Evolutionary conservation across 164 flowering plant genomes (phyloP).

Genomic region (Saururus chinensis): DNA sequence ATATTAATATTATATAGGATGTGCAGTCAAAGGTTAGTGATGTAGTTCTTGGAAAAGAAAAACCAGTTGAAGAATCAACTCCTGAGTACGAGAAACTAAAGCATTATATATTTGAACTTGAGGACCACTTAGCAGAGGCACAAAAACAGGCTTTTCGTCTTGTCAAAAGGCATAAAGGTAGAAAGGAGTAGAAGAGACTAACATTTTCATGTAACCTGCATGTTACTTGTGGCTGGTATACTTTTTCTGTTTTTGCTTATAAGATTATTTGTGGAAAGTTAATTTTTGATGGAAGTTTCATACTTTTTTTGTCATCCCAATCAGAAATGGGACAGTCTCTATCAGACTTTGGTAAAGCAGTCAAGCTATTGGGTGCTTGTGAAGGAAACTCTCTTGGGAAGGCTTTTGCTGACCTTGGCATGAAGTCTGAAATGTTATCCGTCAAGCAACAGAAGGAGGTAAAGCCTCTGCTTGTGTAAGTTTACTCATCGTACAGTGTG

Average conservation of each 20-base stretch:
- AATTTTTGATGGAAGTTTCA: too few relatives aligned
- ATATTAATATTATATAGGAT: conserved; percentile 40
- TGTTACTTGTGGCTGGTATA: not conserved
- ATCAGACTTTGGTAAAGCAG: conserved; percentile 88
- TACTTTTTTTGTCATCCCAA: not conserved
- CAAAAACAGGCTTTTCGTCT: conserved; percentile 97
- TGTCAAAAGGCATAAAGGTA: conserved; percentile 97
- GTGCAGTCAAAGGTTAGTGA: conserved; percentile 92
- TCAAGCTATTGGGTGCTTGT: conserved; percentile 74
- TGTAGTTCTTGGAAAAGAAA: conserved; percentile 95
- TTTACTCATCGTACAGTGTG: not conserved
- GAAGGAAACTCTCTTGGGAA: conserved; percentile 82
- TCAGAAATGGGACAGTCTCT: conserved; percentile 88
- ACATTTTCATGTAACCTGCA: not conserved
- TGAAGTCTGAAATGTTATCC: conserved; percentile 67
- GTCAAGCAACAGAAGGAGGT: conserved; percentile 89
- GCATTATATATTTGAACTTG: conserved; percentile 85
- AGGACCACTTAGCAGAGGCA: conserved; percentile 90
- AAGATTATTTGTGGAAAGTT: not conserved
- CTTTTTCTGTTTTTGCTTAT: not conserved
- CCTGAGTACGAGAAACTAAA: conserved; percentile 91
- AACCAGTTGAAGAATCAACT: conserved; percentile 90
- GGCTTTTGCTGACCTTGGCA: conserved; percentile 87
- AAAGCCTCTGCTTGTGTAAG: not conserved
- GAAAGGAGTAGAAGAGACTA: not conserved